Evolutionary conservation across 306 rosid species (phyloP), one percentile per base, ranked within the genome.

Genomic region (Hippophae tibetana): DNA sequence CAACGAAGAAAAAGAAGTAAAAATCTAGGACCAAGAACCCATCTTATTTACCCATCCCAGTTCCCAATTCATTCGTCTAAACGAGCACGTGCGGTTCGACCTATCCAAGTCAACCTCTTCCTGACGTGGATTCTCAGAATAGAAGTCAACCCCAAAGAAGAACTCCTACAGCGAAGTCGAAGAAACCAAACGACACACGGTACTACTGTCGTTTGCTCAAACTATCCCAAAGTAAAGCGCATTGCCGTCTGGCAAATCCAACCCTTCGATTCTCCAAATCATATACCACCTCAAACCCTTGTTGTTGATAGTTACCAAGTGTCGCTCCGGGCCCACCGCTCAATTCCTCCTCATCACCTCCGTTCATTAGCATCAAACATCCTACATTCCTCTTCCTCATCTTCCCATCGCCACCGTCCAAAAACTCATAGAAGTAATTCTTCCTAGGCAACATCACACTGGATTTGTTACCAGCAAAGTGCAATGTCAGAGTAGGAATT

Each of bases 291-390:
- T 92, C 96, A 61, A 92, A 87, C 1, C 96, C 95, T 45, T 92
- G 99, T 59, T 92, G 99, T 52, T 92, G 96, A 9, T 92, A 92
- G 69, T 92, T 92, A 42, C 99, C 99, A 1, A 92, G 84, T 0
- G 79, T 86, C 2, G 96, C 99, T 47, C 86, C 86, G 6, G 98
- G 98, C 60, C 98, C 98, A 63, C 76, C 95, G 7, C 63, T 69
- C 18, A 76, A 72, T 25, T 90, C 98, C n/a, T 42, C 45, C 25
- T 83, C 96, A 80, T 83, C 89, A 0, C 96, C 99, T 13, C 95
- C 96, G 90, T 83, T 77, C 93, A 92, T 85, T 70, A 92, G 8
- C 96, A 88, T 88, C 87, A 89, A 44, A 52, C 99, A 92, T 9
- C 96, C 99, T 1, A 88, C 99, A 6, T 54, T 82, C 67, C 77